Percentiles rank a stretch among this genome's conserved stretches.
These are phyloP conservation scores for Coniosporium apollinis DNA, from an alignment of 495 filamentous ascomycete species.

Conservation along the genomic window DNA sequence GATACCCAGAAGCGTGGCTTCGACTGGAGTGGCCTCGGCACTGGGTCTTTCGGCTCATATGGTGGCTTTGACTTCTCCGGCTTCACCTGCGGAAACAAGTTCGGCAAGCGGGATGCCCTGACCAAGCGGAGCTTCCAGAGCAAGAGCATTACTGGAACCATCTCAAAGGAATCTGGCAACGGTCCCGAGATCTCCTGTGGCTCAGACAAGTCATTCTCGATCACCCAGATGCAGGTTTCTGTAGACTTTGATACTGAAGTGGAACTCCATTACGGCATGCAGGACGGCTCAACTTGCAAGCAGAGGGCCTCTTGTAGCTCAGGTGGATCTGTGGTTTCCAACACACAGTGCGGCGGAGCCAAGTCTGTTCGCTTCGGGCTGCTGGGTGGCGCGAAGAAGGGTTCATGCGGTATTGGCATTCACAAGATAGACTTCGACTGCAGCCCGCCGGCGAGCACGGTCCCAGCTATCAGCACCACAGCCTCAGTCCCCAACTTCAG, in stretches of 20 bases:
- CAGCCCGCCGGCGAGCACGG: constrained; percentile 29
- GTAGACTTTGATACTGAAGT: constrained; percentile 58
- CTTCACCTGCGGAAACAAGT: constrained; percentile 44
- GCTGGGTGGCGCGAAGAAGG: constrained; percentile 32
- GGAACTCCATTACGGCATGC: constrained; percentile 71
- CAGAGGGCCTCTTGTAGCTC: constrained; percentile 47
- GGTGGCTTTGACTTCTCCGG: constrained; percentile 55
- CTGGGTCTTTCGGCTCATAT: constrained; percentile 50
- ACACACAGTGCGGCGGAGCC: constrained; percentile 85
- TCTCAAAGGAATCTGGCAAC: constrained; percentile 21
- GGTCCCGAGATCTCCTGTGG: constrained; percentile 41
- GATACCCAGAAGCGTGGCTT: constrained; percentile 48
- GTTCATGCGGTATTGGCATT: constrained; percentile 52
- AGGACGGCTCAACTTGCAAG: constrained; percentile 61
- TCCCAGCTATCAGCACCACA: constrained; percentile 10
- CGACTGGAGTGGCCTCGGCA: constrained; percentile 45
- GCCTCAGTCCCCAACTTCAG: constrained; percentile 17
- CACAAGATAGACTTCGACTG: constrained; percentile 73
- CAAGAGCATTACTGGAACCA: constrained; percentile 50
- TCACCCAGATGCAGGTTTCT: constrained; percentile 52
- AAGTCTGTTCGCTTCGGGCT: constrained; percentile 60
- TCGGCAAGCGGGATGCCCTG: constrained; percentile 28
- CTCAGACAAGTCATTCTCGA: constrained; percentile 46
- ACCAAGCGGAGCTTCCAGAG: constrained; percentile 28
- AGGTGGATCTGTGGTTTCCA: constrained; percentile 49